Evolutionary conservation across 2,329 filamentous ascomycete species (phyloP), one percentile per base, ranked within the genome.

Genomic region (Rutstroemia sp.): DNA sequence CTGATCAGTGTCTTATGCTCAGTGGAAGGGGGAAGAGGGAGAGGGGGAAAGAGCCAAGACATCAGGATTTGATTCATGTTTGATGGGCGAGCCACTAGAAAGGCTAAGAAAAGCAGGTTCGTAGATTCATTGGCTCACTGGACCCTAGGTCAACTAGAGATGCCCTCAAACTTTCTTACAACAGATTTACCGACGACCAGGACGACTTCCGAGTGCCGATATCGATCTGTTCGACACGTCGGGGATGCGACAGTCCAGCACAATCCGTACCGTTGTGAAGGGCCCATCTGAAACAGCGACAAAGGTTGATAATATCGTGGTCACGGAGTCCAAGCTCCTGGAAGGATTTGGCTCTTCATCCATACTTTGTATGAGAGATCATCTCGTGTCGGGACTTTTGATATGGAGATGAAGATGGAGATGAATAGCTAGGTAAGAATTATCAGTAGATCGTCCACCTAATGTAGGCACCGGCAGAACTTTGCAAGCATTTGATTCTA

Each of bases 21-120:
- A 52, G 30, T 46, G 25, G 46, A 46, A 34, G 30, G 30, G 30
- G 16, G 23, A 23, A 53, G 30, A 34, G 30, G 23, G 27, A 23
- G 46, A 46, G 9, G 30, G 30, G 30, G 16, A 17, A 23, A 53
- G 30, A 9, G 51, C 51, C 51, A 53, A 53, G 51, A 53, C 40
- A 47, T 38, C 44, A 46, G 51, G 40, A 53, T 53, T 53, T 46
- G 51, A 53, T 52, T 46, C 50, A 36, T 36, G 50, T 46, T 23
- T 48, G 14, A 25, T 40, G 25, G 23, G 12, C 50, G 23, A 46
- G 25, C 50, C 50, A 46, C n/a, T 46, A 1, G 30, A 34, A 34
- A 34, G 30, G 30, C 30, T 34, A 9, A 34, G 14, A 46, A 44
- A 45, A n/a, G 42, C n/a, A 27, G n/a, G 23, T 40, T 51, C 23